A percentile compares a stretch with the other conserved stretches of the same genome.
phyloP scores from a whole-genome alignment of 257 asterid genomes.

The Scutellaria galericulata region DNA sequence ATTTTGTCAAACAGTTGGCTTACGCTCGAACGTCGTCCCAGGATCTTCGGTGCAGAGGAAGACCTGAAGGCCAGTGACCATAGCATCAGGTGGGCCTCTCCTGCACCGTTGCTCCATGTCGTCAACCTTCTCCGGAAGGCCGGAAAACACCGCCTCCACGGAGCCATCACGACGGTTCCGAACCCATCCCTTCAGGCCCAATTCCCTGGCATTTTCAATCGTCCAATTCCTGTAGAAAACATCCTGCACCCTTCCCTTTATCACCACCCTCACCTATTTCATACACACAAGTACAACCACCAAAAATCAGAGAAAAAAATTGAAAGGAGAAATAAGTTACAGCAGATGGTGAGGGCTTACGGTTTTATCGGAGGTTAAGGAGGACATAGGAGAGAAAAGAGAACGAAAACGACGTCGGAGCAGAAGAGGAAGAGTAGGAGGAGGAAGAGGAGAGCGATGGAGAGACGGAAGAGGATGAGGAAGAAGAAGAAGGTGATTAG shows the following conservation, averaged over 20 bases:
- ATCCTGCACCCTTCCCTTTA: constrained; percentile 92
- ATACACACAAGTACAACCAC: constrained; percentile 10
- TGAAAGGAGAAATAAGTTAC: background rate
- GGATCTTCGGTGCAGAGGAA: constrained; percentile 72
- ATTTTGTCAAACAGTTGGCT: constrained; percentile 65
- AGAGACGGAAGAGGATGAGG: constrained; percentile 45
- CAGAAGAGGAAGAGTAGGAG: constrained; percentile 48
- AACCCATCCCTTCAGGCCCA: constrained; percentile 95
- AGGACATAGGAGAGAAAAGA: constrained; percentile 48
- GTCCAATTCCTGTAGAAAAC: constrained; percentile 95
- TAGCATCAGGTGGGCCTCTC: constrained; percentile 85
- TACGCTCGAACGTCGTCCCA: constrained; percentile 67
- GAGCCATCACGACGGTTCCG: constrained; percentile 88
- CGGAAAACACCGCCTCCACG: constrained; percentile 87
- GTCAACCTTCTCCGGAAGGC: constrained; percentile 69
- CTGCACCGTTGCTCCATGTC: constrained; percentile 97
- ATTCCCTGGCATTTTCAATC: constrained; percentile 68
- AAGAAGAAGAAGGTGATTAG: constrained; percentile 37
- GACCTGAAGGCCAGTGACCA: constrained; percentile 73
- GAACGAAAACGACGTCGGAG: constrained; percentile 48
- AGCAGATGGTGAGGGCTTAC: constrained; percentile 42
- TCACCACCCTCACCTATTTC: constrained; percentile 65
- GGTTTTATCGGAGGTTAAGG: constrained; percentile 51
- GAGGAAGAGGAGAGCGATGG: constrained; percentile 39
- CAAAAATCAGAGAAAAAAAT: constrained; percentile 6